Conservation (phyloP, 2,329 filamentous ascomycete species). For the Coniochaeta hoffmannii region DNA sequence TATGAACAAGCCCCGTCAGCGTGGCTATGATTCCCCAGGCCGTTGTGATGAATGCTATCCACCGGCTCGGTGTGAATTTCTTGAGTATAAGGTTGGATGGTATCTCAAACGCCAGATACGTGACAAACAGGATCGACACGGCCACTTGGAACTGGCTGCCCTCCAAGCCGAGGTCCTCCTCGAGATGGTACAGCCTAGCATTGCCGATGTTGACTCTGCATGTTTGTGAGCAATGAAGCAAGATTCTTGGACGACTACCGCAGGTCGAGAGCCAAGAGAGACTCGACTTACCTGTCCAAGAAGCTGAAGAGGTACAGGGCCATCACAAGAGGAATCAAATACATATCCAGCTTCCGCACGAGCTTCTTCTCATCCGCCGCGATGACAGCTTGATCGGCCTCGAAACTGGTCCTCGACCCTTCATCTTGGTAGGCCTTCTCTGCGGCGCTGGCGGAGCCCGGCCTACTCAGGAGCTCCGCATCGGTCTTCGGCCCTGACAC, state of each 20-base stretch:
- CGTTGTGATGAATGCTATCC: slow-evolving; percentile 57
- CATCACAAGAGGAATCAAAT: slow-evolving; percentile 61
- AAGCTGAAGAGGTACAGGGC: slow-evolving; percentile 68
- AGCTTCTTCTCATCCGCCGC: slow-evolving; percentile 42
- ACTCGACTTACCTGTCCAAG: slow-evolving; percentile 52
- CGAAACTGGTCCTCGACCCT: background rate
- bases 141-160: slow-evolving; percentile 64
- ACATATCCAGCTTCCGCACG: slow-evolving; percentile 56
- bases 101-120: slow-evolving; percentile 54
- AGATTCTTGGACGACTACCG: background rate
- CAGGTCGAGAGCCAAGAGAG: slow-evolving; percentile 1
- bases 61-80: slow-evolving; percentile 53
- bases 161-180: slow-evolving; percentile 51
- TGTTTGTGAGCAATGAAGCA: slow-evolving; percentile 5
- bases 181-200: slow-evolving; percentile 56
- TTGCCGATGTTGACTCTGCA: slow-evolving; percentile 66
- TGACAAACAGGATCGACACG: slow-evolving; percentile 61
- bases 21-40: slow-evolving; percentile 64
- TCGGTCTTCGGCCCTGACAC: background rate
- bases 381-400: background rate
- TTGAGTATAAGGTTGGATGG: slow-evolving; percentile 60
- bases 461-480: background rate
- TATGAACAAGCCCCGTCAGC: slow-evolving; percentile 59
- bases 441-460: background rate
- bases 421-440: background rate